Conservation (phyloP, 2,329 filamentous ascomycete genomes). For the Claviceps sorghi region DNA sequence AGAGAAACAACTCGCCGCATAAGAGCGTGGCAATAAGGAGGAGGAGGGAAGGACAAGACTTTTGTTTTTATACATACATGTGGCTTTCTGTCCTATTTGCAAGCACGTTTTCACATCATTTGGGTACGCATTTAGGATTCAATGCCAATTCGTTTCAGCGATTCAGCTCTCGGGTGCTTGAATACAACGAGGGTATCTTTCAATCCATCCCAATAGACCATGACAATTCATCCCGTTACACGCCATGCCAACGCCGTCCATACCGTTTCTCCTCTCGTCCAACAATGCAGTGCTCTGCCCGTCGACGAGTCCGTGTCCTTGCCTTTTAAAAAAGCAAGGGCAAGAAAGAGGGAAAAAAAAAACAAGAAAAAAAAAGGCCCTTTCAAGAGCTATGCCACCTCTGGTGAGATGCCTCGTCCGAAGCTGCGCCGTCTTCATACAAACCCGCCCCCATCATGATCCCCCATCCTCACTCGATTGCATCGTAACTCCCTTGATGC, state of each 20-base stretch:
- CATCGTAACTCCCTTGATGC: constrained; percentile 28
- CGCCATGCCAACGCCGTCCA: not conserved
- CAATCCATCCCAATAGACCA: not conserved
- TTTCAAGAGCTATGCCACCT: not conserved
- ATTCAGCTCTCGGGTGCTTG: not conserved
- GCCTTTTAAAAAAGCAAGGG: not conserved
- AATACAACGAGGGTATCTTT: constrained; percentile 1
- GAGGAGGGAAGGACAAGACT: not conserved
- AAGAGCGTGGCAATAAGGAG: not conserved
- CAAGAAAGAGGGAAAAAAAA: not conserved
- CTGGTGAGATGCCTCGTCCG: not conserved
- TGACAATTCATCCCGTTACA: not conserved
- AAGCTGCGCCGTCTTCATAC: not conserved
- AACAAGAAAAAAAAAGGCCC: not conserved
- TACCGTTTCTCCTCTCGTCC: not conserved
- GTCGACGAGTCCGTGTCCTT: not conserved
- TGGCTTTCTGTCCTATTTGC: not conserved
- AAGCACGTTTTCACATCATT: not conserved
- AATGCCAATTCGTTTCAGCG: constrained; percentile 1
- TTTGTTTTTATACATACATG: not conserved
- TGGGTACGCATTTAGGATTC: not conserved
- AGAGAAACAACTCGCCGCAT: not conserved
- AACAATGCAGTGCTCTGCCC: not conserved
- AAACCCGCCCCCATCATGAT: not conserved
- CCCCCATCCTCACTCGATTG: constrained; percentile 28